Conservation (phyloP, 306 rosid genomes). For the Begonia masoniana region DNA sequence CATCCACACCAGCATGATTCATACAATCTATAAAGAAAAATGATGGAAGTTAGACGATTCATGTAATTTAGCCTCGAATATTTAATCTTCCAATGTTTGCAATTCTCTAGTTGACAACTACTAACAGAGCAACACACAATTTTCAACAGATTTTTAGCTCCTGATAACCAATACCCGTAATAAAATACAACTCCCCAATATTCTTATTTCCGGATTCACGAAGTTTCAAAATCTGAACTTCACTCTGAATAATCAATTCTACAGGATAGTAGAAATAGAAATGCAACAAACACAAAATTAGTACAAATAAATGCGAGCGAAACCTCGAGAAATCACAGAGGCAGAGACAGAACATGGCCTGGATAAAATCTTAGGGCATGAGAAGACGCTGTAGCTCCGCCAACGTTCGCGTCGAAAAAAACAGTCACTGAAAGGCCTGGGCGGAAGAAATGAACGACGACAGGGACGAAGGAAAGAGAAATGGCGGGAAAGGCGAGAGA, state of each 20-base stretch:
- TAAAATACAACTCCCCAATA: background rate
- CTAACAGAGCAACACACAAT: too few relatives aligned
- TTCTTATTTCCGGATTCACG: background rate
- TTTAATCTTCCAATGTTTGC: background rate
- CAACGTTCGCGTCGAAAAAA: slow-evolving; percentile 25
- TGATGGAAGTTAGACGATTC: background rate
- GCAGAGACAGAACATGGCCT: slow-evolving; percentile 33
- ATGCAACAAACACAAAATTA: background rate
- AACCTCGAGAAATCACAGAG: slow-evolving; percentile 32
- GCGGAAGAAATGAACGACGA: slow-evolving; percentile 4
- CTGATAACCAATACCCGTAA: background rate
- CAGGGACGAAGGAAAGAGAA: slow-evolving; percentile 18
- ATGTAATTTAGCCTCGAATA: background rate
- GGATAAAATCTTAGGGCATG: slow-evolving; percentile 11
- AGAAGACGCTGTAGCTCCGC: slow-evolving; percentile 18
- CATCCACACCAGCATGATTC: slow-evolving; percentile 20
- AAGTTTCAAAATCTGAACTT: background rate
- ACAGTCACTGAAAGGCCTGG: slow-evolving; percentile 16
- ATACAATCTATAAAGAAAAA: slow-evolving; percentile 24
- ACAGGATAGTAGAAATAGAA: background rate
- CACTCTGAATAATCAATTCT: background rate
- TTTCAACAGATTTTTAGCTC: background rate
- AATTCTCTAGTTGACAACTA: background rate
- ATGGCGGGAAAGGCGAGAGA: slow-evolving; percentile 46
- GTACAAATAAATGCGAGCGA: background rate